Percentiles rank a stretch among this genome's conserved stretches.
phyloP scores from a whole-genome alignment of 1,139 yeast species.

The Candida sanyaensis region DNA sequence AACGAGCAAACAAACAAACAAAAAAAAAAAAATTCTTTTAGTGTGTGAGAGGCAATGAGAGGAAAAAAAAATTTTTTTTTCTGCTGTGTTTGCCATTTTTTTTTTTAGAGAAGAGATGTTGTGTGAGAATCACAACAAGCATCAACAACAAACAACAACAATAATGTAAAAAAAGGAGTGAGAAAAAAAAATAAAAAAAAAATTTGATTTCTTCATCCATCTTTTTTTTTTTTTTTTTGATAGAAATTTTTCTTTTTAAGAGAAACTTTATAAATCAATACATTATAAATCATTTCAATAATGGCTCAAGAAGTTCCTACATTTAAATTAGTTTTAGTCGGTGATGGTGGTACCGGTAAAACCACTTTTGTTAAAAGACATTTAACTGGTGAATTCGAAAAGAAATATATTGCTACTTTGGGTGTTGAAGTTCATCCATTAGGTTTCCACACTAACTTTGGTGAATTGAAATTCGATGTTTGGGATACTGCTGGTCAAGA shows the following conservation, averaged over 20 bases:
- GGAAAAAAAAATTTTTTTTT: too few relatives aligned
- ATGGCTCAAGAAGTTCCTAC: slow-evolving; percentile 92
- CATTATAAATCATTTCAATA: slow-evolving; percentile 2
- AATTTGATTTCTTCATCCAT: slow-evolving; percentile 1
- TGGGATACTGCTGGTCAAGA: slow-evolving; percentile 99
- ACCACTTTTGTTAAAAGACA: slow-evolving; percentile 99
- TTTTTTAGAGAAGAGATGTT: too few relatives aligned
- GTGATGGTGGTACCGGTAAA: slow-evolving; percentile 99
- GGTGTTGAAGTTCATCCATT: slow-evolving; percentile 99
- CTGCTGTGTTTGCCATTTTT: too few relatives aligned
- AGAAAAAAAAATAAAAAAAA: neutral
- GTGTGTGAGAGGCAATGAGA: neutral
- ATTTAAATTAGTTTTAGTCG: slow-evolving; percentile 96
- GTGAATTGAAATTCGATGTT: slow-evolving; percentile 98
- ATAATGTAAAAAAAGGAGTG: too few relatives aligned
- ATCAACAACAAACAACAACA: too few relatives aligned
- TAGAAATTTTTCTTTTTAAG: too few relatives aligned
- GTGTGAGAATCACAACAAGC: too few relatives aligned
- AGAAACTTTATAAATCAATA: neutral
- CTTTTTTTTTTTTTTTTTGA: neutral
- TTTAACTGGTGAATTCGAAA: slow-evolving; percentile 99
- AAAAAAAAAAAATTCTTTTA: neutral
- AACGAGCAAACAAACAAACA: neutral
- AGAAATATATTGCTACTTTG: slow-evolving; percentile 97
- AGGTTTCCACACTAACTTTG: slow-evolving; percentile 97